Evolutionary conservation across 768 basidiomycete genomes (phyloP).

Genomic region (Cytidiella melzeri): DNA sequence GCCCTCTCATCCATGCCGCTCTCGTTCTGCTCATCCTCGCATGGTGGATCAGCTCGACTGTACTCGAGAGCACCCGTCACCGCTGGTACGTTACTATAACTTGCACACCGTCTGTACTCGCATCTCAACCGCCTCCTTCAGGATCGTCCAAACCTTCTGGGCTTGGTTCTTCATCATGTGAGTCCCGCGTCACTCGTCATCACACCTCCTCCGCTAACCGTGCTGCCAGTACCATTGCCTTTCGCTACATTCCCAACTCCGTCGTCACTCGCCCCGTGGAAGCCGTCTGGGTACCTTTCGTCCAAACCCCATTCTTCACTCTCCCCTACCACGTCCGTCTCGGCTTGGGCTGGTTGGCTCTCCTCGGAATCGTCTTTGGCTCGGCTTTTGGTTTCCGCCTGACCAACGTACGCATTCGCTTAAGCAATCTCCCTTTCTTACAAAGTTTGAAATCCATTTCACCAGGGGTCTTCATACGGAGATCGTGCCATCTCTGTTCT

Average conservation of each 20-base stretch:
- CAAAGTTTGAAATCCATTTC: slow-evolving; percentile 13
- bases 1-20: slow-evolving; percentile 24
- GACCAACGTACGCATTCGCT: slow-evolving; percentile 35
- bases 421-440: not conserved
- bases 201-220: not conserved
- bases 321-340: slow-evolving; percentile 50
- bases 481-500: slow-evolving; percentile 80
- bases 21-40: slow-evolving; percentile 59
- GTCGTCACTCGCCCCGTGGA: slow-evolving; percentile 65
- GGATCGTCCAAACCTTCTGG: slow-evolving; percentile 77
- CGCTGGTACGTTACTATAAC: slow-evolving; percentile 65
- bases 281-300: slow-evolving; percentile 60
- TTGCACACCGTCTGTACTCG: too few species aligned
- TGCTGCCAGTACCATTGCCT: slow-evolving; percentile 55
- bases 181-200: slow-evolving; percentile 19
- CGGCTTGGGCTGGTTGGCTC: slow-evolving; percentile 66
- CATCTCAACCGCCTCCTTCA: slow-evolving; percentile 20
- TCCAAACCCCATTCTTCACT: slow-evolving; percentile 64
- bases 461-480: slow-evolving; percentile 56
- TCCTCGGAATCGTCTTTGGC: slow-evolving; percentile 75
- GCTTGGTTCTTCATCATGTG: slow-evolving; percentile 80
- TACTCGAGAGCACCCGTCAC: slow-evolving; percentile 63
- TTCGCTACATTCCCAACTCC: slow-evolving; percentile 76
- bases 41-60: slow-evolving; percentile 81
- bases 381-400: slow-evolving; percentile 81